Base-by-base conservation (phyloP, 768 basidiomycete species). In the Sporobolomyces roseus region DNA sequence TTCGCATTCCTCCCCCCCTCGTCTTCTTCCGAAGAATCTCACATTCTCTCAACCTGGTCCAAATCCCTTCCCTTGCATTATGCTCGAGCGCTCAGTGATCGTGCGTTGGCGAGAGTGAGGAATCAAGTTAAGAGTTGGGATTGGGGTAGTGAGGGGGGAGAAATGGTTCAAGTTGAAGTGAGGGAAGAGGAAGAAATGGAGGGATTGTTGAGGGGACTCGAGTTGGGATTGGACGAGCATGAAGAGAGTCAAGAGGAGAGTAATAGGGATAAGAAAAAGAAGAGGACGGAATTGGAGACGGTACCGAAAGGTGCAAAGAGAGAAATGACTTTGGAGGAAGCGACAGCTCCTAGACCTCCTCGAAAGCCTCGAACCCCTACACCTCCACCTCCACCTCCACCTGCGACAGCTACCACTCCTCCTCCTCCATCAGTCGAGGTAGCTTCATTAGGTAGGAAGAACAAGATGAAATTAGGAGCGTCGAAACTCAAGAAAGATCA, bases 161-260 rank as follows among this genome's bases (percentile, higher is more conserved):
- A 72, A 49, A 45, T 38, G 38, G 66, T 72, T 46, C 65, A 72
- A 25, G 66, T 67, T 9, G 51, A 72, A 13, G 70, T 72, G 21
- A 21, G 38, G 16, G 68, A 69, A 51, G 68, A 69, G 50, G 68
- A 69, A 25, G 68, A 69, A 56, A 69, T 69, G 68, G 51, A 64
- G 19, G 63, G 68, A 5, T 30, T 64, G 2, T 43, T 69, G 27
- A 55, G 63, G 23, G 68, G 68, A 9, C 50, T 69, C 14, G 68
- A 63, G 6, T 17, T 69, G 14, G 68, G 32, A 4, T 25, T 46
- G 10, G 36, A 49, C 21, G 60, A 51, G 12, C 36, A 41, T 35
- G 59, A 41, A 2, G 59, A 41, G 27, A 32, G 19, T 19, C 2
- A 23, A 0, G 17, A 23, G 45, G 45, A 46, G 21, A 46, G 14